Conservation (phyloP, 1,284 basidiomycete genomes). For the Athelia psychrophila region DNA sequence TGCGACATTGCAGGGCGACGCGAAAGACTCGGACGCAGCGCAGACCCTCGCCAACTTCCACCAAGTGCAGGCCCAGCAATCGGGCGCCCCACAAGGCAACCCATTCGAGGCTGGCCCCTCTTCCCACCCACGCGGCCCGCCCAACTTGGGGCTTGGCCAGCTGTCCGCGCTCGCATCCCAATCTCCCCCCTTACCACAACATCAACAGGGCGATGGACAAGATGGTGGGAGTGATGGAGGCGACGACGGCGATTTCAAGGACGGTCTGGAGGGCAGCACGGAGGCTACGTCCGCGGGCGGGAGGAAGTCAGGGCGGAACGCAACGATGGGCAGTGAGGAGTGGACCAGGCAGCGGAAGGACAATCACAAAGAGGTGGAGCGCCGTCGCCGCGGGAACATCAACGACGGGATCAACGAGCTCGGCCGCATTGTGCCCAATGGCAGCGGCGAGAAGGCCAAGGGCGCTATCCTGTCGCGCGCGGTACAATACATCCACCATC, state of each 20-base stretch:
- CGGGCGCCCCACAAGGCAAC: background rate
- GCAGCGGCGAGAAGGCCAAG: slow-evolving; percentile 86
- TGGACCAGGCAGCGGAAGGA: slow-evolving; percentile 83
- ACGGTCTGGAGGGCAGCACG: slow-evolving; percentile 19
- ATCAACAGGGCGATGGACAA: slow-evolving; percentile 30
- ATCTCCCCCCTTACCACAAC: slow-evolving; percentile 16
- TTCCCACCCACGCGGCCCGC: slow-evolving; percentile 68
- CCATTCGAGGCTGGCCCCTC: slow-evolving; percentile 62
- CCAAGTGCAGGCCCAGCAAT: slow-evolving; percentile 5
- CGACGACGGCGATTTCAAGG: slow-evolving; percentile 28
- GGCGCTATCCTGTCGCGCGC: slow-evolving; percentile 84
- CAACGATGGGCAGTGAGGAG: slow-evolving; percentile 70
- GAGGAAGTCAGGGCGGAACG: slow-evolving; percentile 36
- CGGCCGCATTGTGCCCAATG: slow-evolving; percentile 84
- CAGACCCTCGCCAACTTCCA: slow-evolving; percentile 59
- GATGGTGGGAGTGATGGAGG: slow-evolving; percentile 34
- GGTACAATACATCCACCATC: slow-evolving; percentile 85
- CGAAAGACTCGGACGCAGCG: slow-evolving; percentile 61
- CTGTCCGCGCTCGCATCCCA: slow-evolving; percentile 45
- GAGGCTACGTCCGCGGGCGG: slow-evolving; percentile 11
- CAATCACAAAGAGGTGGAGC: slow-evolving; percentile 96
- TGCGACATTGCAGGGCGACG: slow-evolving; percentile 30
- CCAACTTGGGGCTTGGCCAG: slow-evolving; percentile 54
- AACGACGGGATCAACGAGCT: slow-evolving; percentile 95
- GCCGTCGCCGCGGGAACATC: slow-evolving; percentile 90